Evolutionary conservation across 2,329 filamentous ascomycete species (phyloP), one percentile per base, ranked within the genome.

Genomic region (Sphaerulina populicola): DNA sequence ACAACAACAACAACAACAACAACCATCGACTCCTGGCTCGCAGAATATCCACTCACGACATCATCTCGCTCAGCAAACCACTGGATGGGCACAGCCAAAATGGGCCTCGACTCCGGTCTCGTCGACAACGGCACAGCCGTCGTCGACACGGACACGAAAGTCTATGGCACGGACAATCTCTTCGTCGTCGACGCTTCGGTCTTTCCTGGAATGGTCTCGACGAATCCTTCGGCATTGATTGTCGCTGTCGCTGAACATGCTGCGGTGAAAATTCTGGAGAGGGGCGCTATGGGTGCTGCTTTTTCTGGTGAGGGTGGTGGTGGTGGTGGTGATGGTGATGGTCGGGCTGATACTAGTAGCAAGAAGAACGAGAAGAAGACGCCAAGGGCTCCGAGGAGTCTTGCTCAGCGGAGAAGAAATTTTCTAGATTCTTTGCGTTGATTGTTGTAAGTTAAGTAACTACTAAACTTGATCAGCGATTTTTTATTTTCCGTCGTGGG

Each of bases 141-240:
- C 6, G 70, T 78, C 0, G 74, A 77, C 53, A 68, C 71, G 30
- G 72, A 73, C 62, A 73, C 75, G 46, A 69, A 74, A 42, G 75
- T 77, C 2, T 64, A 76, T 62, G 82, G 81, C 35, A 85, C 78
- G 0, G 79, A 84, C 60, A 85, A 85, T 67, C 70, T 85, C 40
- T 84, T 81, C 60, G 77, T 85, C 11, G 79, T 86, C 3, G 82
- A 86, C 60, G 82, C 78, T 0, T 78, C 77, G 54, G 81, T 86
- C 61, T 83, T 85, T 69, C 82, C 83, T 0, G 83, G 83, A 56
- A 78, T 85, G 58, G 75, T 81, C 2, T 81, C 81, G 0, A 80
- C 81, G 14, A 88, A 88, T 68, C 84, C 83, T 1, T 78, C 79
- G 43, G 77, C 80, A 1, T 76, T 80, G 36, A 79, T 85, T 58